A percentile compares a stretch with the other conserved stretches of the same genome.
Conservation (phyloP, 2,329 filamentous ascomycete genomes). For the Colletotrichum sojae region DNA sequence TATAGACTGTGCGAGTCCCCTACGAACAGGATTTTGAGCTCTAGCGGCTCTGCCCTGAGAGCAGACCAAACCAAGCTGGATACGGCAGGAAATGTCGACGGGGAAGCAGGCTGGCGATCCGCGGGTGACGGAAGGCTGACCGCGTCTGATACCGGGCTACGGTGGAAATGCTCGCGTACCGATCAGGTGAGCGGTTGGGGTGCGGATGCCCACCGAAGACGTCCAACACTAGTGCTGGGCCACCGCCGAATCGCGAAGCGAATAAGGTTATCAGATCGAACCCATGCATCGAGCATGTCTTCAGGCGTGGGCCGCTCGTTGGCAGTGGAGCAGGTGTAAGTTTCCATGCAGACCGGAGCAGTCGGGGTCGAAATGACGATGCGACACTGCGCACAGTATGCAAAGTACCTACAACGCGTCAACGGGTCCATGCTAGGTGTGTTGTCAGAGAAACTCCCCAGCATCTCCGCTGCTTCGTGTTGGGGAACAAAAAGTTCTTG, state of each 20-base stretch:
- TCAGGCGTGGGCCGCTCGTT: slow-evolving; percentile 7
- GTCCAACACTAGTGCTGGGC: background rate
- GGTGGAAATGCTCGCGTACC: slow-evolving; percentile 10
- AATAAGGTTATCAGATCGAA: slow-evolving; percentile 40
- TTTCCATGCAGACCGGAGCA: slow-evolving; percentile 1
- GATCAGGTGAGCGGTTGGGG: slow-evolving; percentile 16
- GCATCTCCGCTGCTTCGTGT: slow-evolving; percentile 10
- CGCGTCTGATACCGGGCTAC: slow-evolving; percentile 2
- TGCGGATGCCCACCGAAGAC: background rate
- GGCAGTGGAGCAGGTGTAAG: slow-evolving; percentile 8
- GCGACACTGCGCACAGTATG: slow-evolving; percentile 13
- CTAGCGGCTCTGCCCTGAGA: too few relatives aligned
- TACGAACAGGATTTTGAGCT: too few relatives aligned
- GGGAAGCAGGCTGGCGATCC: slow-evolving; percentile 4
- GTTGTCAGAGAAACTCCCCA: background rate
- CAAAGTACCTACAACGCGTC: background rate
- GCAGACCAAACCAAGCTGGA: background rate
- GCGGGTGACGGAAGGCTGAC: background rate
- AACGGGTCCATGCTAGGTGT: slow-evolving; percentile 3
- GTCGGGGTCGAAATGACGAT: slow-evolving; percentile 31
- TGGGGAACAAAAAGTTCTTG: background rate
- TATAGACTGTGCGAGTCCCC: too few relatives aligned
- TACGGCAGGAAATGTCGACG: background rate
- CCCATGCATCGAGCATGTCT: slow-evolving; percentile 21
- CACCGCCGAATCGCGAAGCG: slow-evolving; percentile 10